These are phyloP conservation scores for Coemansia sp. DNA, from an alignment of 192 early-diverging fungal genomes.

Conservation along the genomic window DNA sequence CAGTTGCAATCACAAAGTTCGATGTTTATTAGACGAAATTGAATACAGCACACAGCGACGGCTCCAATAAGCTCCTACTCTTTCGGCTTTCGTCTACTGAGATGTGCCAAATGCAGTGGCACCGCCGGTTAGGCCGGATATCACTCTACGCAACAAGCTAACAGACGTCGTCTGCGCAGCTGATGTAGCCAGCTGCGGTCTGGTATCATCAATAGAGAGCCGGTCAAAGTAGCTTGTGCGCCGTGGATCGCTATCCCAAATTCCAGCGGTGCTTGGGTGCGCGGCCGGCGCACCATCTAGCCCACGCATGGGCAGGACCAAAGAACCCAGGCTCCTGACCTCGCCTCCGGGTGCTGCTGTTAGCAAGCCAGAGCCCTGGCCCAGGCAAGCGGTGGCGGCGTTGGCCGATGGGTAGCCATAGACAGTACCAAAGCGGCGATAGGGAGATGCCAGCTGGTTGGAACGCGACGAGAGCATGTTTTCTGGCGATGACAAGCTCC, in stretches of 20 bases:
- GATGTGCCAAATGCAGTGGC: slow-evolving; percentile 32
- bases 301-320: slow-evolving; percentile 14
- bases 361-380: not conserved
- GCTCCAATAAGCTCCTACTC: not conserved
- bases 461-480: not conserved
- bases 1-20: no score
- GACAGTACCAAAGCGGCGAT: slow-evolving; percentile 41
- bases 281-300: slow-evolving; percentile 10
- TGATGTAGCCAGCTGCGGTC: slow-evolving; percentile 21
- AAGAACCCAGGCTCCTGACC: not conserved
- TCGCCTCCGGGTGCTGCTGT: not conserved
- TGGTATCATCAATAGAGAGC: slow-evolving; percentile 31
- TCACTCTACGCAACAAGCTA: slow-evolving; percentile 32
- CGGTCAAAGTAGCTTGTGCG: slow-evolving; percentile 49
- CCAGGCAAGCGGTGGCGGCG: not conserved
- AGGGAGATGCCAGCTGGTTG: slow-evolving; percentile 29
- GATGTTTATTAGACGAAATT: no score
- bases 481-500: slow-evolving; percentile 15
- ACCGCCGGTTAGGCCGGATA: slow-evolving; percentile 39
- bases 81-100: slow-evolving; percentile 6
- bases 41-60: no score
- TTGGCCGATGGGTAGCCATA: slow-evolving; percentile 32
- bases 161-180: slow-evolving; percentile 10
- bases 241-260: slow-evolving; percentile 35
- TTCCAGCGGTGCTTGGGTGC: slow-evolving; percentile 17